These are phyloP conservation scores for Pyrenophora seminiperda DNA, from an alignment of 2,329 filamentous ascomycete genomes.

Conservation along the genomic window DNA sequence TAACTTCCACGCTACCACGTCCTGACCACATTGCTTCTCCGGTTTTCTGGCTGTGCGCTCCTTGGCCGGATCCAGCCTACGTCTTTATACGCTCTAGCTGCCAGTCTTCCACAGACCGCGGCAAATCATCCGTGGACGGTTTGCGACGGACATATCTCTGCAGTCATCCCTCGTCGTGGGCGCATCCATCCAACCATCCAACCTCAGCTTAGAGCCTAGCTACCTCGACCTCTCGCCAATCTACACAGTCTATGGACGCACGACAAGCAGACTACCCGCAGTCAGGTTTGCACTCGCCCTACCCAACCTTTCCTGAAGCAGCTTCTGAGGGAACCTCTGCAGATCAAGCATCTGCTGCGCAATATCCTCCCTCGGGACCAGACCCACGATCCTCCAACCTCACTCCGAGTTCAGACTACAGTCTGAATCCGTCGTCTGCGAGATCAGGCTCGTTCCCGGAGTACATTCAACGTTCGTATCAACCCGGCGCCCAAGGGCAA, in stretches of 20 bases:
- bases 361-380: conserved; percentile 77
- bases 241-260: conserved; percentile 59
- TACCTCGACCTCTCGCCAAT: conserved; percentile 36
- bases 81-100: conserved; percentile 27
- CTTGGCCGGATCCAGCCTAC: conserved; percentile 38
- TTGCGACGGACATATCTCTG: conserved; percentile 55
- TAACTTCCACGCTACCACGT: conserved; percentile 53
- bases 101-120: conserved; percentile 42
- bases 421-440: conserved; percentile 73
- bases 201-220: conserved; percentile 48
- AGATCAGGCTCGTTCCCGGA: conserved; percentile 86
- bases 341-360: conserved; percentile 93
- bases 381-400: conserved; percentile 77
- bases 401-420: conserved; percentile 89
- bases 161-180: conserved; percentile 51
- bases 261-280: conserved; percentile 59
- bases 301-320: conserved; percentile 60
- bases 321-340: conserved; percentile 82
- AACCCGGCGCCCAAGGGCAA: conserved; percentile 73
- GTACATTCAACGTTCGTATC: conserved; percentile 82
- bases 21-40: conserved; percentile 44
- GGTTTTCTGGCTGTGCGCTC: conserved; percentile 45
- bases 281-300: conserved; percentile 62
- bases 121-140: conserved; percentile 47
- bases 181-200: conserved; percentile 39